These are phyloP conservation scores for Chlorella variabilis DNA, from an alignment of 163 green algal species.

Conservation along the genomic window DNA sequence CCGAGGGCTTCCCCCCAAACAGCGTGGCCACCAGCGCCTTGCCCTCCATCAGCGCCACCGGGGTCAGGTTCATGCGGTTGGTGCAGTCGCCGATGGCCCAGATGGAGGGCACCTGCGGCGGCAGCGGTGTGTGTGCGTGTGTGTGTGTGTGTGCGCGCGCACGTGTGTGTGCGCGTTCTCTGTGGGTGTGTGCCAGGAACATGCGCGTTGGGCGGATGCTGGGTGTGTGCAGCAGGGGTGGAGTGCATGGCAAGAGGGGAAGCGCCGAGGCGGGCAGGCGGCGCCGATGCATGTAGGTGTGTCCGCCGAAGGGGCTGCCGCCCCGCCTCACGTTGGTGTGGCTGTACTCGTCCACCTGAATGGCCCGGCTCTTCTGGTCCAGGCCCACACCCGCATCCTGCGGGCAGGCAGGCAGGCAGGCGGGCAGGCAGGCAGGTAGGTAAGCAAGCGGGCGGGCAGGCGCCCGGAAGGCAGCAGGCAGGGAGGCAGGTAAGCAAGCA, in stretches of 20 bases:
- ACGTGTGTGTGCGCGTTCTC: neutral
- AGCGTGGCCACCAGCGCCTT: constrained; percentile 90
- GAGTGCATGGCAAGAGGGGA: neutral
- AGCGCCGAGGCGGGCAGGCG: no score
- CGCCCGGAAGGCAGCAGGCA: neutral
- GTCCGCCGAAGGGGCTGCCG: no score
- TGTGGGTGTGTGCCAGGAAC: no score
- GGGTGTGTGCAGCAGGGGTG: neutral
- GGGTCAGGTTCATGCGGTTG: constrained; percentile 85
- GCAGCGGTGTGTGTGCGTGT: no score
- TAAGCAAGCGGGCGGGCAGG: no score
- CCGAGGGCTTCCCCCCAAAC: constrained; percentile 76
- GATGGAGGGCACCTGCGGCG: constrained; percentile 81
- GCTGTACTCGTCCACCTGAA: constrained; percentile 83
- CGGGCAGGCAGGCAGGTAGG: neutral
- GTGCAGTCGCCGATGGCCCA: constrained; percentile 94
- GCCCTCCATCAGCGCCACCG: constrained; percentile 95
- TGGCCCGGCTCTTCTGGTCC: constrained; percentile 55
- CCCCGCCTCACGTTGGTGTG: constrained; percentile 58
- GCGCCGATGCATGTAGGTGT: no score
- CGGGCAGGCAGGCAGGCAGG: neutral
- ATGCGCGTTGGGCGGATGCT: neutral
- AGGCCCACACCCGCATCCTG: constrained; percentile 78
- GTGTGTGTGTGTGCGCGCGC: no score
- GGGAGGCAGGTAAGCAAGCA: neutral